Conservation (phyloP, 768 basidiomycete species). For the Gloeophyllum trabeum region DNA sequence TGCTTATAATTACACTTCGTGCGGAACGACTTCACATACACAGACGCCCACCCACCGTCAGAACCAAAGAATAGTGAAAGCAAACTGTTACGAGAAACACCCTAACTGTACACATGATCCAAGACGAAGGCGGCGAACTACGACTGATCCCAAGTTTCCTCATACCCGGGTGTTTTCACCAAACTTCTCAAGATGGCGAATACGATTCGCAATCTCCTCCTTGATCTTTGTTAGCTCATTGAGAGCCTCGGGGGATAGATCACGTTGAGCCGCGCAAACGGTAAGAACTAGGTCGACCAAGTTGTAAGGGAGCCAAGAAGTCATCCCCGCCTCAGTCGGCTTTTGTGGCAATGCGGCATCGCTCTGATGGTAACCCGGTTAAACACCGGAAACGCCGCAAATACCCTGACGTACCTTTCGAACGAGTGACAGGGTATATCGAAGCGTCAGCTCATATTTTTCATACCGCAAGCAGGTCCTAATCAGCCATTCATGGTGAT, state of each 20-base stretch:
- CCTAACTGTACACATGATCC: too few species aligned
- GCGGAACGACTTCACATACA: too few species aligned
- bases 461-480: conserved; percentile 71
- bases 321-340: conserved; percentile 39
- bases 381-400: conserved; percentile 5
- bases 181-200: too few species aligned
- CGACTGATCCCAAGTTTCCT: too few species aligned
- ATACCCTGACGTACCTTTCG: conserved; percentile 42
- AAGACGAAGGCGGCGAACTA: too few species aligned
- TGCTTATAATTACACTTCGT: too few species aligned
- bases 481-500: conserved; percentile 80
- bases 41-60: too few species aligned
- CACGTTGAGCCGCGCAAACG: conserved; percentile 43
- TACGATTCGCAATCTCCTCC: too few species aligned
- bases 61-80: too few species aligned
- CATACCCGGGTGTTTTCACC: too few species aligned
- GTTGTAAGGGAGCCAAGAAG: conserved; percentile 76
- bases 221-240: too few species aligned
- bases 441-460: conserved; percentile 64
- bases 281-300: conserved; percentile 75
- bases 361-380: conserved; percentile 25
- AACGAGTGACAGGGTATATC: conserved; percentile 60
- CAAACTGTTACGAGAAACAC: too few species aligned
- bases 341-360: conserved; percentile 41
- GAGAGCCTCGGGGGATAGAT: conserved; percentile 30